A percentile compares a stretch with the other conserved stretches of the same genome.
phyloP scores from a whole-genome alignment of 768 basidiomycete species.

The Termitomyces sp. region DNA sequence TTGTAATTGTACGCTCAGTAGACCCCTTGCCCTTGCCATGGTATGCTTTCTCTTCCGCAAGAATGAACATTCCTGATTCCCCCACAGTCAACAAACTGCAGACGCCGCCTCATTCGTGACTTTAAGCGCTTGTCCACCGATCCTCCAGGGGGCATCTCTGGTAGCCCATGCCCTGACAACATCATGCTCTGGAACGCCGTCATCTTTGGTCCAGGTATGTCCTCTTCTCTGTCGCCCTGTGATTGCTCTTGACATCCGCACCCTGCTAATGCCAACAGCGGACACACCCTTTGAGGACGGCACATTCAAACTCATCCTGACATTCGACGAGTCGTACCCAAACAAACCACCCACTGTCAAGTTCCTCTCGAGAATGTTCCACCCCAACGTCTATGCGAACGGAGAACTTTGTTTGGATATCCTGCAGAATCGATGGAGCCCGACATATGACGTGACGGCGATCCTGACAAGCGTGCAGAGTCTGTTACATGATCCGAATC shows the following conservation, averaged over 20 bases:
- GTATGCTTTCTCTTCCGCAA: background rate
- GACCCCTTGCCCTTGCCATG: background rate
- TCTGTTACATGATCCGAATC: constrained; percentile 95
- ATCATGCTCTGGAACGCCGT: constrained; percentile 99
- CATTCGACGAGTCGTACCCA: constrained; percentile 97
- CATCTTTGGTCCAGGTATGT: constrained; percentile 94
- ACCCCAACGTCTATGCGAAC: constrained; percentile 98
- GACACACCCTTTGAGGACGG: constrained; percentile 99
- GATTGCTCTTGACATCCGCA: background rate
- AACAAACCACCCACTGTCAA: constrained; percentile 98
- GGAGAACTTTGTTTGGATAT: constrained; percentile 98
- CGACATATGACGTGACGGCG: constrained; percentile 98
- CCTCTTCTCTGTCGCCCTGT: background rate
- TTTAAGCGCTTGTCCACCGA: constrained; percentile 95
- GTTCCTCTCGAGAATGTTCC: constrained; percentile 97
- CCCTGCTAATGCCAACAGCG: constrained; percentile 38
- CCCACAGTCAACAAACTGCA: constrained; percentile 86
- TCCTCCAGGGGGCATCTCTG: constrained; percentile 93
- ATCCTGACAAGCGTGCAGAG: constrained; percentile 97
- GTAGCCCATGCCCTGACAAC: constrained; percentile 95
- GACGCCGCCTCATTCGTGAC: constrained; percentile 93
- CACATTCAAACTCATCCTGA: constrained; percentile 93
- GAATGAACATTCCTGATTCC: background rate
- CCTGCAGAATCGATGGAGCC: constrained; percentile 97
- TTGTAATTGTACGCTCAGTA: background rate